Evolutionary conservation across 768 basidiomycete genomes (phyloP), one percentile per base, ranked within the genome.

Genomic region (Tricholoma hemisulphureum): DNA sequence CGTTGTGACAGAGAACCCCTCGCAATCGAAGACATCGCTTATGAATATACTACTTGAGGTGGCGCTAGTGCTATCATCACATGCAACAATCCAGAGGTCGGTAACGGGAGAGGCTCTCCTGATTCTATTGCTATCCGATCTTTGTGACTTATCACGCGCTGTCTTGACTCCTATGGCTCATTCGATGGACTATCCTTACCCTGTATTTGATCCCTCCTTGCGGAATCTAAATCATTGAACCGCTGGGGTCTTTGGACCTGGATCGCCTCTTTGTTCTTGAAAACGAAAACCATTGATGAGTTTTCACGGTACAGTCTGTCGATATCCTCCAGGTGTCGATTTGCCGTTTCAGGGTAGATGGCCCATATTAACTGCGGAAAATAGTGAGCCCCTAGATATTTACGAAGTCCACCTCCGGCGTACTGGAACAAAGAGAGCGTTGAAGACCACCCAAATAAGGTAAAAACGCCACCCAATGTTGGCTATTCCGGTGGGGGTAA

Each of bases 391-490:
- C 29, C 26, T 16, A 8, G 26, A 9, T 28, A 3, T 55, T 29
- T 41, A 16, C 26, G 6, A 35, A 16, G 23, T 31, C 28, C 6
- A 31, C 41, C 23, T 24, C 55, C 20, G 26, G 63, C 77, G 7
- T 64, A 81, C 79, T 7, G 80, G 80, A 29, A 82, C 74, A 55
- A 82, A 80, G n/a, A 72, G 51, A 14, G 74, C 75, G 58, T 82
- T 80, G 69, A 80, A 80, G 6, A 73, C 70, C 57, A 71, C 74
- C 80, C 80, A 82, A 50, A 82, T 79, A 41, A 80, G 64, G 54
- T 80, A 81, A 62, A 80, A 81, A 41, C 69, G 70, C 80, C 80
- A 81, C 1, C 79, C 79, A 18, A 81, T 68, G 50, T 68, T 75
- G 9, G 73, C 74, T 32, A 82, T 80, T 0, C 79, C 79, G 4